Conservation (phyloP, 2,329 filamentous ascomycete genomes). For the Colletotrichum liriopes region DNA sequence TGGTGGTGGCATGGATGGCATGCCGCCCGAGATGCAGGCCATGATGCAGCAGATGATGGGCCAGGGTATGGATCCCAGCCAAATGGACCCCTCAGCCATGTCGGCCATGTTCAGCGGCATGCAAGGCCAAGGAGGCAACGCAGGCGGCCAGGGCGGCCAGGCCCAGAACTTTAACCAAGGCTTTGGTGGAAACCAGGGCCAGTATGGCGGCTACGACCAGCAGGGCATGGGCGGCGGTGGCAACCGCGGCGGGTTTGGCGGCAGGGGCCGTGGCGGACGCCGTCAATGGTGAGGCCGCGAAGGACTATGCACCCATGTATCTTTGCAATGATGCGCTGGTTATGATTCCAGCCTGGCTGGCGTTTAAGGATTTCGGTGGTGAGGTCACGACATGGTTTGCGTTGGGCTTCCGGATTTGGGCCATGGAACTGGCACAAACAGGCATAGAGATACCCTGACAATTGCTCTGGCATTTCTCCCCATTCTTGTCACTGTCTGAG, state of each 20-base stretch:
- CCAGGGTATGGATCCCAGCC: constrained; percentile 74
- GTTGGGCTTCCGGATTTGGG: constrained; percentile 31
- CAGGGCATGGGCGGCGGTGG: constrained; percentile 62
- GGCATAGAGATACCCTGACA: constrained; percentile 43
- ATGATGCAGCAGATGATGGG: constrained; percentile 82
- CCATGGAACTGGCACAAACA: constrained; percentile 36
- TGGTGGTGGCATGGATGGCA: constrained; percentile 70
- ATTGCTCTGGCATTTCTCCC: constrained; percentile 39
- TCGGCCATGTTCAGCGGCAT: constrained; percentile 73
- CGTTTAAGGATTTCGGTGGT: constrained; percentile 32
- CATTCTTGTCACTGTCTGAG: neutral
- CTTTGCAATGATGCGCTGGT: constrained; percentile 30
- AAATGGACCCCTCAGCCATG: constrained; percentile 75
- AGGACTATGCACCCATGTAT: constrained; percentile 4
- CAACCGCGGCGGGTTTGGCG: constrained; percentile 49
- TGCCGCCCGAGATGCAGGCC: constrained; percentile 76
- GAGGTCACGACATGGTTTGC: constrained; percentile 32
- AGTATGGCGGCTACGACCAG: constrained; percentile 66
- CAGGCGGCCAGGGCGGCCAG: constrained; percentile 64
- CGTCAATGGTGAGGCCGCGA: constrained; percentile 34
- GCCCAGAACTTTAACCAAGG: constrained; percentile 67
- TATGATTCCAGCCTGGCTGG: constrained; percentile 28
- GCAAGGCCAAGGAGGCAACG: constrained; percentile 63
- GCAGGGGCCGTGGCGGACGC: constrained; percentile 52
- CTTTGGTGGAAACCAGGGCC: constrained; percentile 68